Base-by-base conservation (phyloP, 352 stramenopile species). In the Phytophthora sp. region DNA sequence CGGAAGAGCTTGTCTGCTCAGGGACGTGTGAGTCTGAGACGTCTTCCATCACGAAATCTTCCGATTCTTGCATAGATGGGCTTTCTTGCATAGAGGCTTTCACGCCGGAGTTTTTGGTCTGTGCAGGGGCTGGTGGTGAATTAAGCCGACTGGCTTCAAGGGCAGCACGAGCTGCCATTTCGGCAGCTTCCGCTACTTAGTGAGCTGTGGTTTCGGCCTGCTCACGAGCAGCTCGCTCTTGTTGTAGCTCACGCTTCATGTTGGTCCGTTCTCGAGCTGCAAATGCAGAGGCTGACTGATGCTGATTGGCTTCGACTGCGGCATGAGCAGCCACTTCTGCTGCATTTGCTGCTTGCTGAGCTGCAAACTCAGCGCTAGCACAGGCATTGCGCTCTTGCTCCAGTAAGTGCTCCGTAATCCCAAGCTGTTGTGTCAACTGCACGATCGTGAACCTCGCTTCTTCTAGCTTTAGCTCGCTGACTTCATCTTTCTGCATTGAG, bases 241-340 rank as follows among this genome's bases (percentile, higher is more conserved):
- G 24, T 35, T 35, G 24, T 26, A 53, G 26, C 4, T 38, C 29
- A 1, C 6, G n/a, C 29, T 38, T 27, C 45, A 21, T 16, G 18
- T 27, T 38, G n/a, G 5, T 38, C 16, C 13, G 24, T 35, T 51
- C 46, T 30, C 18, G 41, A 15, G 16, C 41, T 3, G 21, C 3
- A 49, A 30, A 49, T 49, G 12, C 41, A 30, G 24, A 18, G 16
- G 15, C 44, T 36, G 44, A 15, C 56, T 78, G 83, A 59, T 73
- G 70, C 39, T 74, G 71, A 29, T 80, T 77, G 1, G 84, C 86
- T 70, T 89, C 84, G 26, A 93, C 69, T 8, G 86, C 86, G 29
- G 84, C 85, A 35, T 74, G 82, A 13, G 87, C 87, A 18, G 87
- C 89, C 35, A 92, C 51, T 39, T 83, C 80, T 24, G 85, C 87